Evolutionary conservation across 169 alveolate genomes (phyloP), one percentile per base, ranked within the genome.

Genomic region (Plasmodium fragile): DNA sequence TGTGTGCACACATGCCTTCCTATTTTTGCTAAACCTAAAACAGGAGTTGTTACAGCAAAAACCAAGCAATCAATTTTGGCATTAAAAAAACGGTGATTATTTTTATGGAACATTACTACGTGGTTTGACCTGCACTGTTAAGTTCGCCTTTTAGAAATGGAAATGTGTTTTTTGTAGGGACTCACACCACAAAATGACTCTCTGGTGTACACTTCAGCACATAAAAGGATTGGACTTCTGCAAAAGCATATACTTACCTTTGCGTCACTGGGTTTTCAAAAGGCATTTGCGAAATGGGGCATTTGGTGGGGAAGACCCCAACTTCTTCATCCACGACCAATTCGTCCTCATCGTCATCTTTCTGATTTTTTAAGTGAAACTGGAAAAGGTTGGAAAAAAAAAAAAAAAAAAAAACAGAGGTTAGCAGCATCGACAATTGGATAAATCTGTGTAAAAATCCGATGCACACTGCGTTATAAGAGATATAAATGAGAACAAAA

Each of bases 241-340:
- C n/a, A 22, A 65, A 22, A 4, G 75, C 75, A 65, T n/a, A 65
- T 65, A 22, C 41, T 11, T 59, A 95, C 97, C 95, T 80, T 87
- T 96, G 97, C 36, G 97, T 92, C 65, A 96, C 97, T 28, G 97
- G 97, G 4, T 93, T 93, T 80, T 95, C 92, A 72, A 96, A 94
- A 70, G 96, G 92, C 75, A 90, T 85, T 69, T 96, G 96, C 11
- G 97, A 93, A 45, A 96, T 96, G 39, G 97, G 97, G 53, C 97
- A 96, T 34, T 89, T 95, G 41, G 95, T 83, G 18, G 87, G 90
- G 79, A 96, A 81, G 30, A 92, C 92, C 52, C 96, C 94, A 4
- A 90, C 81, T 65, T 81, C 94, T 83, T 96, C 97, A 65, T 96
- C 97, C 30, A 95, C 96, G 53, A 91, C 70, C 70, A 93, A 83